Base-by-base conservation (phyloP, 2,329 filamentous ascomycete species). In the Coleophoma eucalyptorum region DNA sequence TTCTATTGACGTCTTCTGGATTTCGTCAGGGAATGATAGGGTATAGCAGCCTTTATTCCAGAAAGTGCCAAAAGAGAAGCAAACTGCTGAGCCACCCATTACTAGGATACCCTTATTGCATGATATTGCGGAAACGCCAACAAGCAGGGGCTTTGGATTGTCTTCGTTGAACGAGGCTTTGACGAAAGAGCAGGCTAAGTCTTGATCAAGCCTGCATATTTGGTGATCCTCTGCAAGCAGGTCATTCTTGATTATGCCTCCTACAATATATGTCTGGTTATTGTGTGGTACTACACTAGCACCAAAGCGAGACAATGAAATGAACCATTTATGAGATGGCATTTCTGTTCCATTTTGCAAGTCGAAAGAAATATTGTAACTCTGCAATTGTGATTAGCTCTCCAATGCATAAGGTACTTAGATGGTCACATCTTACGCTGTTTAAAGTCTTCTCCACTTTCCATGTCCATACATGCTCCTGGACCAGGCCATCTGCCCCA, bases 11-110 rank as follows among this genome's bases (percentile, higher is more conserved):
- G 4, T 47, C 26, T 11, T 46, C 31, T 33, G 16, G 19, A 32
- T 26, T 43, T 20, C 15, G 20, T 4, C 34, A 3, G 1, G 21
- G 13, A 37, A 11, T 15, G 10, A 20, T 12, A 62, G 20, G 5
- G 57, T 63, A 49, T 60, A 65, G 45, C 55, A 61, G 1, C 81
- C 81, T 32, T 76, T 75, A 46, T 91, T 92, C 89, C 89, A 95
- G 62, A 82, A 91, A 6, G 88, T 89, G 1, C 91, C 91, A 78
- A 96, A 96, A 0, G 89, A 91, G 72, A 96, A 96, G 66, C 90
- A 96, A 8, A 90, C 89, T 15, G 88, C 90, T 35, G 90, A 92
- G 15, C 92, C 92, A 1, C 90, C 90, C 44, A 87, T 67, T 7
- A 95, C 70, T 10, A 89, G 61, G 3, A 91, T 60, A 31, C 74